Percentiles rank a stretch among this genome's conserved stretches.
phyloP scores from a whole-genome alignment of 1,284 basidiomycete genomes.

The Sporisorium iseilematis-ciliati region DNA sequence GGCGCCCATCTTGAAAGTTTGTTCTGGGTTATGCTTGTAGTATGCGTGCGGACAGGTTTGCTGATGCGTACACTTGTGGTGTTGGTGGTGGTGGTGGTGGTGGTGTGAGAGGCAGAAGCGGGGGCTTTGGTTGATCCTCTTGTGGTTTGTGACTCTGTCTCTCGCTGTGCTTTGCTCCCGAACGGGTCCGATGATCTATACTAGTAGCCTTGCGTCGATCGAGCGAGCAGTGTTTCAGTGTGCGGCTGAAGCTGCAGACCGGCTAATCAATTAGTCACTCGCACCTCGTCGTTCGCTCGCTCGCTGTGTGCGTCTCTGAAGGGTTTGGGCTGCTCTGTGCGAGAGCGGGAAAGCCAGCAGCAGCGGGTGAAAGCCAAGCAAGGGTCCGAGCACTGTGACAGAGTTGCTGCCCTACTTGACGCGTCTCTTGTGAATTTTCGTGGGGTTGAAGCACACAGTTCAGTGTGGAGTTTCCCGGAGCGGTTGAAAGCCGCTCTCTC shows the following conservation, averaged over 20 bases:
- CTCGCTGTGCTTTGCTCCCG: conserved; percentile 12
- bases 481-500: conserved; percentile 32
- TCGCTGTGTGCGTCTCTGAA: not conserved
- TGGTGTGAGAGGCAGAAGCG: not conserved
- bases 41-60: not conserved
- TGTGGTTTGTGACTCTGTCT: not conserved
- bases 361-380: conserved; percentile 8
- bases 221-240: conserved; percentile 7
- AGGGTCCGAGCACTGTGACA: conserved; percentile 39
- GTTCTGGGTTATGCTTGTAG: not conserved
- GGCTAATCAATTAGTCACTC: conserved; percentile 26
- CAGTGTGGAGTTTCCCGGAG: conserved; percentile 34
- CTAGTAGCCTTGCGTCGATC: conserved; percentile 8
- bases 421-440: conserved; percentile 5
- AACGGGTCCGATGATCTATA: conserved; percentile 20
- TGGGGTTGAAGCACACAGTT: not conserved
- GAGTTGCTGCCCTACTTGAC: not conserved
- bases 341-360: not conserved
- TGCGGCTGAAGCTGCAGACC: conserved; percentile 4
- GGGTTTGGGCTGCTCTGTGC: too few species aligned
- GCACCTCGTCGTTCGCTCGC: conserved; percentile 1
- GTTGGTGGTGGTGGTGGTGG: conserved; percentile 1
- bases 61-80: too few species aligned
- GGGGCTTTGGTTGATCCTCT: not conserved
- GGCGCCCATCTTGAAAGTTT: conserved; percentile 35